Base-by-base conservation (phyloP, 140 eudicot species). In the Flaveria floridana region DNA sequence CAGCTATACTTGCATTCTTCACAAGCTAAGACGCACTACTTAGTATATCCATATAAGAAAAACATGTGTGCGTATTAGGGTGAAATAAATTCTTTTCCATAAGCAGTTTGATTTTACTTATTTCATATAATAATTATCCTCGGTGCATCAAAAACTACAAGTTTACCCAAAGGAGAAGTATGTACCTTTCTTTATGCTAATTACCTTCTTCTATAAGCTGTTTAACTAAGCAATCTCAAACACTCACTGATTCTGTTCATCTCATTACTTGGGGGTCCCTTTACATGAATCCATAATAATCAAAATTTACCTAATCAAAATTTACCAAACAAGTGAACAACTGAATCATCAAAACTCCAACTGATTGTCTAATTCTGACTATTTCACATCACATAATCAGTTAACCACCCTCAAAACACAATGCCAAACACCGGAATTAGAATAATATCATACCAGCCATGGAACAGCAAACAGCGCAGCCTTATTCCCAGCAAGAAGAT, bases 391-490 rank as follows among this genome's bases (percentile, higher is more conserved):
- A 71, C 51, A 53, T 25, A 59, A 57, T 11, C 50, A 44, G 13
- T 10, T 44, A 44, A 73, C 25, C 57, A 73, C 23, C 37, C 56
- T 16, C 37, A 72, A 34, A 37, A 37, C 3, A 0, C 53, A 72
- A 72, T 72, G 53, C 67, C 66, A 55, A 55, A 30, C 37, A 55
- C 66, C 30, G 7, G 18, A 53, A 64, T 10, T 26, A 4, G 42
- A 23, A 12, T 37, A 55, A 51, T 7, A 50, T n/a, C 16, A 67
- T 85, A 94, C 99, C 97, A 94, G 99, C 99, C 99, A 94, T 44
- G 96, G 97, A 59, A 94, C 91, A 21, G 99, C 99, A 9, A 85
- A 81, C 44, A 94, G 90, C 12, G 99, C 99, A 42, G 92, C 74
- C 0, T 77, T 85, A 71, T 94, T 94, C 28, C 99, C 99, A 1